Base-by-base conservation (phyloP, 306 rosid species). In the Geum urbanum region DNA sequence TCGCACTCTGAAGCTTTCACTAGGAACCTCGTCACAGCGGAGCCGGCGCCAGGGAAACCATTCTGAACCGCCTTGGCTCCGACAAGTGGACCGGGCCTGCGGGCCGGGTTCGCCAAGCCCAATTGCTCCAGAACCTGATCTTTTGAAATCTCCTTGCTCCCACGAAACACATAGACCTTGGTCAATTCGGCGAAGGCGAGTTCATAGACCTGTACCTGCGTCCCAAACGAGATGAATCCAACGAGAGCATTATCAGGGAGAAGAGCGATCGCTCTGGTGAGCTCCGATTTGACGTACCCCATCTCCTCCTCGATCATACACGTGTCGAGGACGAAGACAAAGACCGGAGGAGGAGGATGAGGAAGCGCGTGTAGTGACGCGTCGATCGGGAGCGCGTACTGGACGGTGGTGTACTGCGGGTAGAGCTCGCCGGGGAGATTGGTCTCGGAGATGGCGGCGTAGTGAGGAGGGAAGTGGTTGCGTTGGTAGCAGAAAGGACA, bases 131-230 rank as follows among this genome's bases (percentile, higher is more conserved):
- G 78, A 77, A 94, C 74, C 83, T 88, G 96, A 2, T 94, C 97
- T 57, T 84, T 82, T 1, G 92, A 15, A 74, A 90, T 79, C 73
- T 94, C 98, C 83, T 94, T 90, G 2, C 66, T 74, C 0, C 98
- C 98, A 9, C 96, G 72, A 67, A 94, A 94, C 27, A 94, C 97
- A 74, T 86, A 92, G 40, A 94, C 98, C 80, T 94, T 94, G 7
- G 95, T 84, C 97, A 94, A 86, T 41, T 94, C 98, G 4, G 92
- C 60, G 84, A 92, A 94, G 3, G 96, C 98, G 82, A 94, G 79
- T 80, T 94, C 97, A 71, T 94, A 78, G 64, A 94, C 98, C 85
- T 90, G 98, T 39, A 94, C 98, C 72, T 94, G 98, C 2, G 97
- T 94, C 6, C 98, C 98, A 48, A 78, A 94, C 0, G 98, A 94